Percentiles rank a stretch among this genome's conserved stretches.
phyloP scores from a whole-genome alignment of 2,329 filamentous ascomycete species.

The Sporothrix phasma region DNA sequence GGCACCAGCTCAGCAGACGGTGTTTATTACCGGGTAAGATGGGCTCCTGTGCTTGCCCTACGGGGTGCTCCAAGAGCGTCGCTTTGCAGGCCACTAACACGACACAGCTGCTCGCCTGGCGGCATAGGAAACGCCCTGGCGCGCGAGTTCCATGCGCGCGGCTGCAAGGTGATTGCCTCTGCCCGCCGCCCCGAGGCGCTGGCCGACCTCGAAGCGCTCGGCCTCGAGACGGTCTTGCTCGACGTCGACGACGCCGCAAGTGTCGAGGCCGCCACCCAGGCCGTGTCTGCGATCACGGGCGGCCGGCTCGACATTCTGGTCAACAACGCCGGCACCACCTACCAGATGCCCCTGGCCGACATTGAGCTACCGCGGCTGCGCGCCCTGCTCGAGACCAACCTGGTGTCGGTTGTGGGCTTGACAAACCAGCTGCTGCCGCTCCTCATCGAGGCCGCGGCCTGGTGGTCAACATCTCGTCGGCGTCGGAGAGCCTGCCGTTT shows the following conservation, averaged over 20 bases:
- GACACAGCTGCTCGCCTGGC: slow-evolving; percentile 23
- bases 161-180: slow-evolving; percentile 32
- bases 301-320: slow-evolving; percentile 48
- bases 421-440: slow-evolving; percentile 38
- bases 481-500: slow-evolving; percentile 40
- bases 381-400: slow-evolving; percentile 45
- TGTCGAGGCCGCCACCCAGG: slow-evolving; percentile 25
- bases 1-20: background rate
- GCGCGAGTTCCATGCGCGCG: slow-evolving; percentile 24
- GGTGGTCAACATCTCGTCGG: slow-evolving; percentile 46
- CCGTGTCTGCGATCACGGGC: slow-evolving; percentile 26
- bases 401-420: slow-evolving; percentile 47
- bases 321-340: slow-evolving; percentile 41
- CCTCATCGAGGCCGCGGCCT: slow-evolving; percentile 41
- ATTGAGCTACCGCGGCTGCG: slow-evolving; percentile 41
- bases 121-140: slow-evolving; percentile 27
- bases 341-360: slow-evolving; percentile 42
- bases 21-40: background rate
- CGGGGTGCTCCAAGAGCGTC: no score
- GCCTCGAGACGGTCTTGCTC: slow-evolving; percentile 23
- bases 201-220: slow-evolving; percentile 20
- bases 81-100: background rate
- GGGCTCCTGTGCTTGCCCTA: background rate
- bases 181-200: slow-evolving; percentile 30
- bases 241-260: slow-evolving; percentile 25